Evolutionary conservation across 768 basidiomycete species (phyloP).

Genomic region (Tylopilus balloui): DNA sequence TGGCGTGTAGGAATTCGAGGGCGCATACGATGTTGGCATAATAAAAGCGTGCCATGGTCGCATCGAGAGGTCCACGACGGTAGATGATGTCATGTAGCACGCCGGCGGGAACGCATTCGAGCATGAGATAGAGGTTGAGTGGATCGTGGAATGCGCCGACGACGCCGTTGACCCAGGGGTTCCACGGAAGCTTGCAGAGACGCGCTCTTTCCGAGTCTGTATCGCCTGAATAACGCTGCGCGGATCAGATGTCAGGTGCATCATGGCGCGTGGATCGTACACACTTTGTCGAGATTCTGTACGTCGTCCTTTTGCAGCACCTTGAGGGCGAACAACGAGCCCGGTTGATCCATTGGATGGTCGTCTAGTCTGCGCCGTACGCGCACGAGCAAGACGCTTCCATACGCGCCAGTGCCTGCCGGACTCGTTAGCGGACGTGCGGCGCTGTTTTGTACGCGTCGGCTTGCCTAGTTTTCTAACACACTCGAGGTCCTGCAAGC

Average conservation of each 20-base stretch:
- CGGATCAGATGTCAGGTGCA: not conserved
- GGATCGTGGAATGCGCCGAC: constrained; percentile 44
- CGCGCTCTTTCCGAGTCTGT: constrained; percentile 40
- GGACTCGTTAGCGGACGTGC: constrained; percentile 1
- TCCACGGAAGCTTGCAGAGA: constrained; percentile 46
- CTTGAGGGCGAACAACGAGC: constrained; percentile 46
- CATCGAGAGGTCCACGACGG: constrained; percentile 29
- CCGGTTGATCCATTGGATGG: constrained; percentile 33
- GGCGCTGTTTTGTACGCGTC: not conserved
- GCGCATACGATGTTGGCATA: constrained; percentile 50
- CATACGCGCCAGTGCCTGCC: constrained; percentile 40
- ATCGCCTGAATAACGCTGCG: constrained; percentile 24
- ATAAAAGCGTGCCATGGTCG: constrained; percentile 43
- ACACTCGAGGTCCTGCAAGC: constrained; percentile 40
- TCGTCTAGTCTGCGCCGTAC: constrained; percentile 26
- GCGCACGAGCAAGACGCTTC: constrained; percentile 40
- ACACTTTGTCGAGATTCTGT: constrained; percentile 30
- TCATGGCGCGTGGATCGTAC: constrained; percentile 3
- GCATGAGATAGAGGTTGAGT: constrained; percentile 44
- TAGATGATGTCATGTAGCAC: constrained; percentile 39
- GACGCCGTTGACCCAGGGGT: constrained; percentile 48
- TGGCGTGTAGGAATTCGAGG: constrained; percentile 42
- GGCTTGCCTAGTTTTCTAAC: constrained; percentile 37
- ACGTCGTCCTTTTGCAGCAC: constrained; percentile 35
- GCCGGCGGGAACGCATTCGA: constrained; percentile 48